Base-by-base conservation (phyloP, 805 yeast species). In the Dipodascus albidus region DNA sequence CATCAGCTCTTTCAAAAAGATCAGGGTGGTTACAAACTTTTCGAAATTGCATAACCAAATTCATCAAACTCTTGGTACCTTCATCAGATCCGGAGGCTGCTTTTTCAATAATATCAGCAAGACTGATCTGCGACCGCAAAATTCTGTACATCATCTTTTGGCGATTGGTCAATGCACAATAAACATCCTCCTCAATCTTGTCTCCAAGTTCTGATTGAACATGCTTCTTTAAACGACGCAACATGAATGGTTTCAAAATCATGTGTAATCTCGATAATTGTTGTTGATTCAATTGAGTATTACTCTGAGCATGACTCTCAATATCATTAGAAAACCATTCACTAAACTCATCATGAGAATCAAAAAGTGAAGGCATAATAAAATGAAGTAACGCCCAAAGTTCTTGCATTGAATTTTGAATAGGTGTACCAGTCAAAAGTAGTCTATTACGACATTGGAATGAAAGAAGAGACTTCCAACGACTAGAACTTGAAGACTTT, bases 261-360 rank as follows among this genome's bases (percentile, higher is more conserved):
- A 93, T 89, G 69, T 93, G 99, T 64, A 93, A 76, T 61, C 99
- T 81, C 62, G 87, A 81, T 60, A 93, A 74, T 70, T 93, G 99
- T 64, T 85, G 95, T 64, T 93, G 96, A 67, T 93, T 93, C 56
- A 93, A 76, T 67, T 87, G 85, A 1, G 96, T 85, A 67, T 91
- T 91, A 4, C 89, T 84, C 60, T 89, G 93, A 2, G 98, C 99
- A 70, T 91, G 98, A 49, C 95, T 82, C 69, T 93, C 99, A 63
- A 91, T 91, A 70, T 91, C 98, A 66, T 91, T 91, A 2, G 97
- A 87, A 65, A 93, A 93, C 98, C 99, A 93, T 67, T 93, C 98
- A 67, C 95, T 86, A 64, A 93, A 93, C 70, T 93, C 99, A 64
- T 93, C 99, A 68, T 93, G 99, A 17, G 96, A 87, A 69, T 93